Base-by-base conservation (phyloP, 176 grass and related monocot species). In the Musa beccarii region DNA sequence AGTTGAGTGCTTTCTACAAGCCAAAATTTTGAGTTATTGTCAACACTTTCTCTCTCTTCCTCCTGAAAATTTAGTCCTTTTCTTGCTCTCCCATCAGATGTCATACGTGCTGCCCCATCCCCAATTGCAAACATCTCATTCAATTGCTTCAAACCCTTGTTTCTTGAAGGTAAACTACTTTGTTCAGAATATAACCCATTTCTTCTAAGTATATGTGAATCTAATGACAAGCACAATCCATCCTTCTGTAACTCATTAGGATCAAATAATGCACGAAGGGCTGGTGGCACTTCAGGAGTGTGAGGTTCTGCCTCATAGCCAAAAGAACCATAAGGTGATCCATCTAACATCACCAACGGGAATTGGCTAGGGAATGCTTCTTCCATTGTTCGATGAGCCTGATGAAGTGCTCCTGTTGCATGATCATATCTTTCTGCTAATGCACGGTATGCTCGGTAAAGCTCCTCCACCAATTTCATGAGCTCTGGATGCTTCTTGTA, bases 401-500 rank as follows among this genome's bases (percentile, higher is more conserved):
- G 86, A 51, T 85, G 86, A 81, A 99, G 84, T 71, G 87, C 88
- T 54, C 89, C 79, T 1, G 86, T 89, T 49, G 90, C 86, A 73
- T 81, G 86, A 82, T 94, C 91, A 23, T 99, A 94, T 75, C 84
- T 77, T 78, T 94, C 91, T 67, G 95, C 95, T 75, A 99, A 80
- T 29, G 91, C 87, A 70, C 85, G 88, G 66, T 92, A 99, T 75
- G 84, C 91, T 87, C 89, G 80, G 74, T 92, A 92, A 68, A 99
- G 91, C 49, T 99, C 91, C 77, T 99, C 95, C 66, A 99, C 95
- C 17, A 92, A 54, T 80, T 94, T 99, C 91, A 88, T 89, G 65
- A 99, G 83, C 76, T 87, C 89, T 34, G 95, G 95, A 10, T 88
- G 90, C 82, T 99, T 90, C 80, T 99, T 99, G 28, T 99, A 99